Conservation (phyloP, 192 early-diverging fungal genomes). For the Coemansia sp. region DNA sequence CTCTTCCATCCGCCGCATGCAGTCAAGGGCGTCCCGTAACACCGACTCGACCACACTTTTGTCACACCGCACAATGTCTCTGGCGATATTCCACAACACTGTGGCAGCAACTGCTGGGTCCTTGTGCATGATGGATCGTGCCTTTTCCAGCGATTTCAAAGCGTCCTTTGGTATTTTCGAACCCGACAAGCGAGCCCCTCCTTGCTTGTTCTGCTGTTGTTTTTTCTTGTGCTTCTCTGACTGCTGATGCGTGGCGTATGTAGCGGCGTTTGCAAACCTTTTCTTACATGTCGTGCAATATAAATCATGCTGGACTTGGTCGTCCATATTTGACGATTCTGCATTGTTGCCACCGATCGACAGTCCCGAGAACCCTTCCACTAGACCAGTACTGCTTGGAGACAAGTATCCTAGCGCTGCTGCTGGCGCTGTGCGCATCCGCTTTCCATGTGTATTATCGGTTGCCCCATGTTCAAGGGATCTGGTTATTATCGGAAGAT, state of each 20-base stretch:
- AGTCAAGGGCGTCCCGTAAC: constrained; percentile 16
- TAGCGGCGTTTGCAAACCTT: constrained; percentile 25
- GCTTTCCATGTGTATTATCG: neutral
- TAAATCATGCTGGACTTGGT: neutral
- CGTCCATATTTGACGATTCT: neutral
- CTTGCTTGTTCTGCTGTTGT: neutral
- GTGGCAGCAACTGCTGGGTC: constrained; percentile 46
- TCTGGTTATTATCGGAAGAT: neutral
- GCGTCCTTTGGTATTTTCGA: constrained; percentile 1
- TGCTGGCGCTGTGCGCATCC: neutral
- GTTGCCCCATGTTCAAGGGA: neutral
- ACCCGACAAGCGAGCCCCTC: neutral
- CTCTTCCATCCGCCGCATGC: constrained; percentile 24
- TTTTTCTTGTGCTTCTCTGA: constrained; percentile 37
- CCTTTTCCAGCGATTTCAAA: constrained; percentile 26
- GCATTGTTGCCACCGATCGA: neutral
- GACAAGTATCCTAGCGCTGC: constrained; percentile 20
- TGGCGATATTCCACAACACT: constrained; percentile 48
- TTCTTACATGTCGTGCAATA: constrained; percentile 33
- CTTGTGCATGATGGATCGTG: constrained; percentile 18
- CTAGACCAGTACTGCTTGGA: constrained; percentile 31
- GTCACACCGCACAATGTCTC: constrained; percentile 28
- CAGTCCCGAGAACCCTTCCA: constrained; percentile 1
- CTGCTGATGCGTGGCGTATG: constrained; percentile 20
- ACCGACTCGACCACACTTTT: constrained; percentile 2